phyloP scores from a whole-genome alignment of 78 protist genomes.

The Emiliania huxleyi region DNA sequence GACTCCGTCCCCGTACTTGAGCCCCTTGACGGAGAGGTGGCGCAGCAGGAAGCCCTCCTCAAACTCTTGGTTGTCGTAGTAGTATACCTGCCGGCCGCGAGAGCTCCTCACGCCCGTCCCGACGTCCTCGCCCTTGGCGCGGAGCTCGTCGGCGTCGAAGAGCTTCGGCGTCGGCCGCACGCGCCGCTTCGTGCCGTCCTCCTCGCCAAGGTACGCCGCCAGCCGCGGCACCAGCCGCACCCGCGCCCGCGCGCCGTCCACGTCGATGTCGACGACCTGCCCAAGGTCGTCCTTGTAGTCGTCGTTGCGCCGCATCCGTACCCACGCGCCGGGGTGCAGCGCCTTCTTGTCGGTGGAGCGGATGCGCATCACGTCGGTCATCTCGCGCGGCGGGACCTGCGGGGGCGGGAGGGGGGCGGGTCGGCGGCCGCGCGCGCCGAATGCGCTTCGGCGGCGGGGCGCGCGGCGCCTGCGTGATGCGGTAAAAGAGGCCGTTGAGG shows the following conservation, averaged over 20 bases:
- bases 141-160: background rate
- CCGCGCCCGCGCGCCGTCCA: background rate
- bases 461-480: background rate
- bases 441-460: too few relatives aligned
- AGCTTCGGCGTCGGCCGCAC: background rate
- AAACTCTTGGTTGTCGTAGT: background rate
- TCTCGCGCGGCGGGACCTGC: slow-evolving; percentile 22
- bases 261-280: background rate
- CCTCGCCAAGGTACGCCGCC: background rate
- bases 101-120: background rate
- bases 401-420: background rate
- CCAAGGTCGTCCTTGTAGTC: background rate
- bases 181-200: background rate
- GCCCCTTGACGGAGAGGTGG: background rate
- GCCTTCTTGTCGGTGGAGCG: background rate
- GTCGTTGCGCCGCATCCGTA: background rate
- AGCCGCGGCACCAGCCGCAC: background rate
- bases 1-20: background rate
- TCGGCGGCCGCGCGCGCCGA: too few relatives aligned
- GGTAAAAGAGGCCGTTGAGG: background rate
- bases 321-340: background rate
- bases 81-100: background rate
- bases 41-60: slow-evolving; percentile 19
- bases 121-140: background rate
- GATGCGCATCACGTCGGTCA: slow-evolving; percentile 34